phyloP scores from a whole-genome alignment of 2,329 filamentous ascomycete species.

The Apiospora hydei region DNA sequence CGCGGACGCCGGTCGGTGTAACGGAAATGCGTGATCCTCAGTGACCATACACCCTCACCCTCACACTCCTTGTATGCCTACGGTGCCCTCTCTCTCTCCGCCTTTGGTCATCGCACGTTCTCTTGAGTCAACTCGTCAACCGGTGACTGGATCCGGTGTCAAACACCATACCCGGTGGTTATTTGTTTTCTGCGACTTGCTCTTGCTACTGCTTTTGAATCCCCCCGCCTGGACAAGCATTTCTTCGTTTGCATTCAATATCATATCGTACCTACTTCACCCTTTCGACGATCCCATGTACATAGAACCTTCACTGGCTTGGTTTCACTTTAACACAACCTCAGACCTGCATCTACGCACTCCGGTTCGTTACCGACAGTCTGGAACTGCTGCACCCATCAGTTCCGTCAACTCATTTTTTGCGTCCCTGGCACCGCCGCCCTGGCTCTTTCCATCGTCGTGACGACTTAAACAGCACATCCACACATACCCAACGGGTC shows the following conservation, averaged over 20 bases:
- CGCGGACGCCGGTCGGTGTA: neutral
- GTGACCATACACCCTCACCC: neutral
- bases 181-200: neutral
- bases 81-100: neutral
- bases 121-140: neutral
- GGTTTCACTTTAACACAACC: conserved; percentile 28
- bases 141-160: neutral
- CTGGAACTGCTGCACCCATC: conserved; percentile 27
- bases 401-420: conserved; percentile 23
- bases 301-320: neutral
- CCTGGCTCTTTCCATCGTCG: neutral
- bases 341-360: conserved; percentile 26
- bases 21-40: neutral
- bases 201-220: neutral
- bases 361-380: conserved; percentile 31
- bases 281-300: neutral
- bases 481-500: conserved; percentile 26
- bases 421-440: neutral
- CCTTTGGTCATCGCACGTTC: neutral
- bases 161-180: neutral
- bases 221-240: neutral
- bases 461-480: neutral
- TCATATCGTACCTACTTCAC: neutral
- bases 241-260: neutral
- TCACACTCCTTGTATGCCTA: neutral